Evolutionary conservation across 495 filamentous ascomycete genomes (phyloP), one percentile per base, ranked within the genome.

Genomic region (Trypethelium eluteriae): DNA sequence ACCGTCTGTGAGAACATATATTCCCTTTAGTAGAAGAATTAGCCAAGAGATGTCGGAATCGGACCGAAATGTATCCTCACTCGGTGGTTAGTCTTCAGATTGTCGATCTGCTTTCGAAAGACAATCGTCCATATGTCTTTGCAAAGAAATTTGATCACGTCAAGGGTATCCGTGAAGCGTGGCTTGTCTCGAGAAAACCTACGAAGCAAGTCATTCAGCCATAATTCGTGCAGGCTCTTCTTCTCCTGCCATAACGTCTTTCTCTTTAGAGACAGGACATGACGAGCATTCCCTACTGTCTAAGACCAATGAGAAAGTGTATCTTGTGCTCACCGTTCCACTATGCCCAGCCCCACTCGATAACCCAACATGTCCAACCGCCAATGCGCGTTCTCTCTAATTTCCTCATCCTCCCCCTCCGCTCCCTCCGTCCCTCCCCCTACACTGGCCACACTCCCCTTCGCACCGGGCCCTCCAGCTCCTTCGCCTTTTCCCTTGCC

Each of bases 31-130:
- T 35, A 36, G 36, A 7, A 59, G 10, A 7, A 59, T 59, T 36
- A 59, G 53, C 9, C 14, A 9, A 25, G 44, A 34, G 3, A 18
- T n/a, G 10, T 12, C n/a, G 14, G 9, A 38, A 36, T 61, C 16
- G 46, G 32, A 39, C 44, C 38, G 39, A 35, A 68, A n/a, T 44
- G 41, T 32, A 9, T 35, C 32, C 53, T 59, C 36, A 59, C 53
- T 12, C 94, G 84, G 74, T 98, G 94, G 76, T 98, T 98, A 14
- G 94, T 98, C 80, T 98, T 98, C 50, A 98, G 80, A 79, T 98
- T 98, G 75, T 98, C 94, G 71, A 98, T 88, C 77, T 97, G 94
- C 78, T 98, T 98, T 75, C 91, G 82, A 77, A 96, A 98, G 39
- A 97, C 83, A 49, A 96, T 81, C 62, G 85, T 90, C 94, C 94